Evolutionary conservation across 148 eudicot genomes (phyloP), one percentile per base, ranked within the genome.

Genomic region (Vaccinium macrocarpon): DNA sequence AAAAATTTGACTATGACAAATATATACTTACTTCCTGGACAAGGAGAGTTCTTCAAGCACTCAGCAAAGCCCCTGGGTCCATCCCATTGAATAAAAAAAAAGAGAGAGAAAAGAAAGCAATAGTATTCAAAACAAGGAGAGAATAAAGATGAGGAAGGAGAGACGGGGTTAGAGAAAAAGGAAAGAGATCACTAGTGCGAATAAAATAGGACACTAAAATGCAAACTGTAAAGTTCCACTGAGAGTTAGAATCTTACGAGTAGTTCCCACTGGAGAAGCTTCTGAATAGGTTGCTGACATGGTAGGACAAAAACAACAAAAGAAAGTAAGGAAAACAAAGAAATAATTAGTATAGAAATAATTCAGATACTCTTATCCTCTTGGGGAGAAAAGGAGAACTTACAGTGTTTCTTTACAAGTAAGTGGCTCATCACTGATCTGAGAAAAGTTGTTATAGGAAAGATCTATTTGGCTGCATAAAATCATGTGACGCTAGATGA

Each of bases 371-470:
- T 29, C 50, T 75, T 68, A 52, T 52, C 55, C 14, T 52, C 55
- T 79, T 18, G 57, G 51, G 11, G 51, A 21, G 14, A 42, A 25
- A 5, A 2, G 35, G 25, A 57, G 27, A 55, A 57, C 93, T 87
- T 81, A 92, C 94, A 90, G 71, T 62, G 81, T 86, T 2, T 85
- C 90, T 25, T 2, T 84, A 88, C 93, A 91, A 81, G 81, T 48
- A 75, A 88, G 4, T 14, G 89, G 82, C 49, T 27, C 89, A 56
- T 59, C 66, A 6, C 86, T 81, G 62, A 77, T 71, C 82, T 70
- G 82, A 29, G 73, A 81, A 74, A 93, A 90, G 50, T 89, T 90
- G 77, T 93, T 91, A 88, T 91, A 93, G 11, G 96, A 93, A 82
- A 93, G 93, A 87, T 91, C 94, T 38, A 85, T 86, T 57, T 48